These are phyloP conservation scores for Blastobotrys capitulatus DNA, from an alignment of 1,139 yeast genomes.

Conservation along the genomic window DNA sequence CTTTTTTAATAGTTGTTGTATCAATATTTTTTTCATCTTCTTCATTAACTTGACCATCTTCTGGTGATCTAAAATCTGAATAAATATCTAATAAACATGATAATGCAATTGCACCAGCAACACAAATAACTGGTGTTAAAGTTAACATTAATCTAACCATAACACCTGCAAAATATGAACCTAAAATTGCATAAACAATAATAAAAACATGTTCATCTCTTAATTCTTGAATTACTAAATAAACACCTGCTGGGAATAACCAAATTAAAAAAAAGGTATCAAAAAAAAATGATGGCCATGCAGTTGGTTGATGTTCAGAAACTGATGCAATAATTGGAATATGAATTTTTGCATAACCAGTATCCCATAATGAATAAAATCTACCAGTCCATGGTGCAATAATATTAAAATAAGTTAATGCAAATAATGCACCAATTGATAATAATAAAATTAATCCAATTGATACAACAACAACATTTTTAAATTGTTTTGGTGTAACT, in stretches of 20 bases:
- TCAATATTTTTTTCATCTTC: constrained; percentile 12
- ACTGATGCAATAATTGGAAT: constrained; percentile 99
- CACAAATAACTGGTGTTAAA: constrained; percentile 93
- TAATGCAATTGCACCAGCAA: constrained; percentile 80
- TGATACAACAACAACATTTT: constrained; percentile 59
- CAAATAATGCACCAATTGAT: constrained; percentile 68
- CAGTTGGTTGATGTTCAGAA: constrained; percentile 99
- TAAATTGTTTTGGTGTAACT: constrained; percentile 71
- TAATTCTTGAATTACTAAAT: constrained; percentile 81
- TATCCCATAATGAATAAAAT: constrained; percentile 97
- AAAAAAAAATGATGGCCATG: constrained; percentile 98
- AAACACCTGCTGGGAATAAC: constrained; percentile 98
- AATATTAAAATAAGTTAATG: constrained; percentile 81
- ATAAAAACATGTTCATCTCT: constrained; percentile 90
- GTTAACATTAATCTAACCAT: constrained; percentile 98
- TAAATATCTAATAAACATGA: constrained; percentile 82
- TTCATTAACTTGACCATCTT: constrained; percentile 6
- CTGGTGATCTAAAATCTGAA: constrained; percentile 48
- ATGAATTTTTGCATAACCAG: constrained; percentile 94
- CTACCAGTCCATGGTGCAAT: constrained; percentile 99
- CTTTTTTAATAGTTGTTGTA: constrained; percentile 12
- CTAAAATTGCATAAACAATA: constrained; percentile 82
- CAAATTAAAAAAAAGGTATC: constrained; percentile 90
- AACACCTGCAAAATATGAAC: constrained; percentile 97
- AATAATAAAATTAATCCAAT: constrained; percentile 49